Evolutionary conservation across 192 early-diverging fungal species (phyloP).

Genomic region (Coemansia sp.): DNA sequence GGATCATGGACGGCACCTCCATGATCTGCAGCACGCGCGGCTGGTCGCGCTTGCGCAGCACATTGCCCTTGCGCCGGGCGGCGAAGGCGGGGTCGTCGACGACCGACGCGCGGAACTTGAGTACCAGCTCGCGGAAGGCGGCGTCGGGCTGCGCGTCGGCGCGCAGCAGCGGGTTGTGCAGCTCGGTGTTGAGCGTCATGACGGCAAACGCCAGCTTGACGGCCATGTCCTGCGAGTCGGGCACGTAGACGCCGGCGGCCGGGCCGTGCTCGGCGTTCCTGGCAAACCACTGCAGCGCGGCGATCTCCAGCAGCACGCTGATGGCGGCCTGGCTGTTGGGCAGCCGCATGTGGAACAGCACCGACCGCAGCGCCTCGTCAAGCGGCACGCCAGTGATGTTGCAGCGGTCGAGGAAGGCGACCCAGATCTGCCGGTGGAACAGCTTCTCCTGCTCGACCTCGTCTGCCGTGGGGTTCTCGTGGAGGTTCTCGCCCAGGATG

Average conservation of each 20-base stretch:
- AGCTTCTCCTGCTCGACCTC: slow-evolving; percentile 53
- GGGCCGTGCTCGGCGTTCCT: slow-evolving; percentile 36
- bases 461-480: slow-evolving; percentile 44
- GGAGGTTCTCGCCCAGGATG: slow-evolving; percentile 51
- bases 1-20: slow-evolving; percentile 50
- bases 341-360: slow-evolving; percentile 53
- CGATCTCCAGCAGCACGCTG: slow-evolving; percentile 51
- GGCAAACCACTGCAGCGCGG: slow-evolving; percentile 53
- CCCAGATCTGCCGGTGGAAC: slow-evolving; percentile 55
- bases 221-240: slow-evolving; percentile 52
- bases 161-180: slow-evolving; percentile 56
- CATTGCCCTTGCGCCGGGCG: slow-evolving; percentile 56
- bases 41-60: slow-evolving; percentile 59
- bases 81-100: slow-evolving; percentile 54
- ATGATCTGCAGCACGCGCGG: slow-evolving; percentile 55
- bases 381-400: slow-evolving; percentile 49
- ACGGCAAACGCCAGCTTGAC: slow-evolving; percentile 55
- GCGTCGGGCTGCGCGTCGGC: slow-evolving; percentile 42
- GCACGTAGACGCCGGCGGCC: slow-evolving; percentile 33
- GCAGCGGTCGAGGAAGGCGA: slow-evolving; percentile 53
- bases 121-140: slow-evolving; percentile 44
- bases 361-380: slow-evolving; percentile 56
- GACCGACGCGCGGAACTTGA: slow-evolving; percentile 54
- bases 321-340: slow-evolving; percentile 42
- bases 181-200: slow-evolving; percentile 56